Evolutionary conservation across 2,329 filamentous ascomycete species (phyloP), one percentile per base, ranked within the genome.

Genomic region (Pseudogymnoascus sp.): DNA sequence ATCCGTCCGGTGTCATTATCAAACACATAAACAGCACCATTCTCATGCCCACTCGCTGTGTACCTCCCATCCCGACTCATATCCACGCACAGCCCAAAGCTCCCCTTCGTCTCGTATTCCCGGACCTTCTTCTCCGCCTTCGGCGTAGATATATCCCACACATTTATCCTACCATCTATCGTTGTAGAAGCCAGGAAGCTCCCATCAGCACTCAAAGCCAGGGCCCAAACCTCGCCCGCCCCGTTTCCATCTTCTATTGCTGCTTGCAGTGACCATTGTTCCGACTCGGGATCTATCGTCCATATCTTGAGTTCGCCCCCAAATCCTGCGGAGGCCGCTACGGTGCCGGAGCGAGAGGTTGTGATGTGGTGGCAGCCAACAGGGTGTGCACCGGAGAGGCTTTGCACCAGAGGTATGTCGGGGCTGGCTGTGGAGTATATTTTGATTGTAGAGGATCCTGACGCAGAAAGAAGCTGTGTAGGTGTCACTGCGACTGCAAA

Each of bases 1-100:
- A 99, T 85, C 62, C 91, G 85, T 3, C 91, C 90, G 0, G 89
- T 91, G 69, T 92, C 88, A 71, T 96, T 97, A 79, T 92, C 93
- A 81, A 97, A 99, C 66, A 99, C 86, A 77, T 97, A 97, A 67
- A 97, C 84, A 11, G 86, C 87, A 14, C 95, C 95, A 71, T 90
- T 96, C 74, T 96, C 90, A 76, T 99, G 93, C 0, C 95, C 95
- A 62, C 89, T 96, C 3, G 93, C 93, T 31, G 93, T 96, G 75
- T 91, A 89, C 67, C 85, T 87, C 62, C 93, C 93, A 74, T 99
- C 89, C 18, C 79, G 76, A 69, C 84, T 87, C 74, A 97, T 77
- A 74, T 95, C 93, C 66, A 99, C 86, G 71, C 89, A 89, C 77
- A 95, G 85, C 39, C 92, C 93, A 77, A 97, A 97, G 75, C 89